Evolutionary conservation across 192 early-diverging fungal genomes (phyloP).

Genomic region (Chytriomyces hyalinus): DNA sequence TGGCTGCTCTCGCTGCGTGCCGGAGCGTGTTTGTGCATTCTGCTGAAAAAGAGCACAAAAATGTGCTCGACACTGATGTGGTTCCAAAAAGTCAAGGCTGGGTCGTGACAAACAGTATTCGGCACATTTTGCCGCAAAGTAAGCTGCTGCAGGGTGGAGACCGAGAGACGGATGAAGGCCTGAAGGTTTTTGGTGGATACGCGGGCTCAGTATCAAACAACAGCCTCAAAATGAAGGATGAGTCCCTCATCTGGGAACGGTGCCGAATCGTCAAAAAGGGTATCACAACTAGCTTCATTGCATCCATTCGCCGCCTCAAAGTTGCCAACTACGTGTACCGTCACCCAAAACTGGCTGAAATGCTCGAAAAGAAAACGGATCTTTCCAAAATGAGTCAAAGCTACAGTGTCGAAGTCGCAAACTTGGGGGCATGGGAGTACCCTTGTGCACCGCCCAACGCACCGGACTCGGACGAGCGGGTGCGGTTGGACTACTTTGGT

Average conservation of each 20-base stretch:
- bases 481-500: constrained; percentile 37
- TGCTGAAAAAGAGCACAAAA: constrained; percentile 3
- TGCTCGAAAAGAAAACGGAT: constrained; percentile 42
- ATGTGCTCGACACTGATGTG: neutral
- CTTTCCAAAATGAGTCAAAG: constrained; percentile 39
- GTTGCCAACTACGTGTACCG: constrained; percentile 47
- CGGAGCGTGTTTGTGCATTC: constrained; percentile 19
- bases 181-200: constrained; percentile 54
- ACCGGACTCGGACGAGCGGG: constrained; percentile 26
- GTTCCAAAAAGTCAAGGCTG: constrained; percentile 49
- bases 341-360: constrained; percentile 42
- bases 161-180: constrained; percentile 43
- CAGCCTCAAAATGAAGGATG: constrained; percentile 33
- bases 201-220: constrained; percentile 45
- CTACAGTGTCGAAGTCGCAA: constrained; percentile 54
- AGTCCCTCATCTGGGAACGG: constrained; percentile 46
- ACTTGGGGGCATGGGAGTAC: constrained; percentile 54
- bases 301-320: constrained; percentile 47
- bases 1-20: constrained; percentile 47
- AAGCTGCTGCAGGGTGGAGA: constrained; percentile 48
- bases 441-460: constrained; percentile 37
- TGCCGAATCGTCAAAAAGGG: constrained; percentile 38
- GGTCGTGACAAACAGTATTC: constrained; percentile 50
- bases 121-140: constrained; percentile 49
- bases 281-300: constrained; percentile 27